phyloP scores from a whole-genome alignment of 176 grass and related monocot species.

The Cymbopogon citratus region DNA sequence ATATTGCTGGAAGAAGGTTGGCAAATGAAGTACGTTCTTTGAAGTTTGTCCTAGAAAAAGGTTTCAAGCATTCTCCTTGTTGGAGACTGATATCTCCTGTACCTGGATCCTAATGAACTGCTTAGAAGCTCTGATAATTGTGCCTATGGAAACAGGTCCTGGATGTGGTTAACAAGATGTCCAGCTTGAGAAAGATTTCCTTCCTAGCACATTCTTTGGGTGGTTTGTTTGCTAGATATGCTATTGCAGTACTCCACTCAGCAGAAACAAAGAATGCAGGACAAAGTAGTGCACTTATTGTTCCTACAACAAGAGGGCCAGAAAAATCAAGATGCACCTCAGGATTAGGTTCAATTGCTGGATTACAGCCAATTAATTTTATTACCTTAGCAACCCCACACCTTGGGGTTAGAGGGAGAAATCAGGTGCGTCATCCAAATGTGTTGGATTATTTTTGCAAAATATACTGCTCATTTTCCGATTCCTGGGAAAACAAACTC shows the following conservation, averaged over 20 bases:
- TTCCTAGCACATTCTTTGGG: slow-evolving; percentile 83
- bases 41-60: slow-evolving; percentile 12
- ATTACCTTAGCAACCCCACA: slow-evolving; percentile 91
- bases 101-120: background rate
- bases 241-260: slow-evolving; percentile 62
- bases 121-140: slow-evolving; percentile 9
- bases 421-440: slow-evolving; percentile 45
- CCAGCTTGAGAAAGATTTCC: slow-evolving; percentile 72
- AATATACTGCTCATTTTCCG: background rate
- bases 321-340: slow-evolving; percentile 11
- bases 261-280: slow-evolving; percentile 16
- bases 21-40: slow-evolving; percentile 67
- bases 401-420: slow-evolving; percentile 92
- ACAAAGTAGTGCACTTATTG: background rate
- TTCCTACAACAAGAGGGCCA: background rate
- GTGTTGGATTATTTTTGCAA: background rate
- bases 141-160: slow-evolving; percentile 50
- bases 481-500: background rate
- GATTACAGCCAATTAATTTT: slow-evolving; percentile 68
- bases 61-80: slow-evolving; percentile 19
- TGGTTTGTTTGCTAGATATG: slow-evolving; percentile 86
- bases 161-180: slow-evolving; percentile 55
- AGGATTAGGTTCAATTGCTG: slow-evolving; percentile 49
- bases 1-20: slow-evolving; percentile 73
- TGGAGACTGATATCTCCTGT: slow-evolving; percentile 25